These are phyloP conservation scores for Pochonia chlamydosporia DNA, from an alignment of 2,329 filamentous ascomycete genomes.

Conservation along the genomic window DNA sequence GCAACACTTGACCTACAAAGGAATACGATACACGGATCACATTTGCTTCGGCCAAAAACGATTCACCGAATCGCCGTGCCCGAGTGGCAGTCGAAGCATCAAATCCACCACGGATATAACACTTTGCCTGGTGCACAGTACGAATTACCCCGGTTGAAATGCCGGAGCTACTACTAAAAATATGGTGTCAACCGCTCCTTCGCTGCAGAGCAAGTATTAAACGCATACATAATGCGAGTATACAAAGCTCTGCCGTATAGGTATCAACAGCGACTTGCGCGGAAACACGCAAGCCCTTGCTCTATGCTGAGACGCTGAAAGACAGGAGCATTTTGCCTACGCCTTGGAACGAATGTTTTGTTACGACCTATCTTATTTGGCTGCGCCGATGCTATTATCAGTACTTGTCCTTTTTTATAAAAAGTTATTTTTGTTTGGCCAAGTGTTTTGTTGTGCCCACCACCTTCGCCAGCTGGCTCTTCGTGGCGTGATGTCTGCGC, in stretches of 20 bases:
- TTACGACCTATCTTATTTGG: constrained; percentile 5
- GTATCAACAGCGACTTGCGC: background rate
- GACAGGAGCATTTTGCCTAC: constrained; percentile 1
- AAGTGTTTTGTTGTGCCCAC: constrained; percentile 4
- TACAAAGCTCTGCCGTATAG: background rate
- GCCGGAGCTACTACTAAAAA: background rate
- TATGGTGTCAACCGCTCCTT: background rate
- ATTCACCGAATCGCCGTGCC: background rate
- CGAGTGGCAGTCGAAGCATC: background rate
- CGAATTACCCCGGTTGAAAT: background rate
- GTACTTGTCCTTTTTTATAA: constrained; percentile 6
- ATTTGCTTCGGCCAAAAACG: background rate
- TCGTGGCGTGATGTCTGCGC: constrained; percentile 6
- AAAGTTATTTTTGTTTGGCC: constrained; percentile 9
- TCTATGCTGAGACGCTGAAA: constrained; percentile 4
- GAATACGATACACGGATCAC: background rate
- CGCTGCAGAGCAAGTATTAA: background rate
- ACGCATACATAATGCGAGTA: background rate
- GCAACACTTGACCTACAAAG: background rate
- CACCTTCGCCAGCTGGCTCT: background rate
- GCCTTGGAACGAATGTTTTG: constrained; percentile 4
- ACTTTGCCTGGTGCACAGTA: background rate
- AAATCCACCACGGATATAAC: background rate
- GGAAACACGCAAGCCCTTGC: constrained; percentile 2
- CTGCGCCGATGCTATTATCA: constrained; percentile 5